Base-by-base conservation (phyloP, 441 rosid species). In the Populus trichocarpa region DNA sequence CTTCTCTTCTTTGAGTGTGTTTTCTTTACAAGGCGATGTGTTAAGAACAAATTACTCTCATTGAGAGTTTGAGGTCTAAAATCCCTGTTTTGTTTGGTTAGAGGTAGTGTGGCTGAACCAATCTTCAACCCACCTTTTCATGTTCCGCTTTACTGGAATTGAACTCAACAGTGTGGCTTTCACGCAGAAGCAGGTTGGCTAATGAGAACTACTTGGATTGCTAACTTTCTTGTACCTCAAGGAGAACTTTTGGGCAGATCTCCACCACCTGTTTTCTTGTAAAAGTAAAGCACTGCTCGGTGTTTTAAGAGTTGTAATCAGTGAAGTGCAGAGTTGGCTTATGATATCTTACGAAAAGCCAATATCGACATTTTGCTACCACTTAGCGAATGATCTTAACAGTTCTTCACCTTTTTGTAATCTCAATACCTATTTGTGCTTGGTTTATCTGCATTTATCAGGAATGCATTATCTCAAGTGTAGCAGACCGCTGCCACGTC, bases 71-170 rank as follows among this genome's bases (percentile, higher is more conserved):
- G 42, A 38, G 42, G 13, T 38, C 42, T 38, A 2, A 38, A 38
- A 38, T 38, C 42, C 42, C 12, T 38, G 46, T 38, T 38, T 38
- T 38, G 46, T 38, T 38, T 38, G 13, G 10, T 38, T 38, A 38
- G 46, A 38, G 46, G 46, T 38, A 38, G 46, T 10, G 46, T 10
- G 46, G 79, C 79, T 89, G 82, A 79, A 76, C 28, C 16, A 69
- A 30, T 65, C 8, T 65, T 36, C 30, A 36, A 53, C 36, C 28
- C 2, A 5, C 20, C 32, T 30, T 35, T 30, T 70, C 67, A 46
- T 42, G 32, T 38, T 12, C 64, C 42, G 9, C 30, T 28, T 59
- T 13, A 67, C 53, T 68, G 53, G 53, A 6, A 8, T 53, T 23
- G 67, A 76, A 8, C 61, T 76, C 36, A 22, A 40, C 4, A 50